Conservation (phyloP, 1,284 basidiomycete genomes). For the Cryptococcus sp. region DNA sequence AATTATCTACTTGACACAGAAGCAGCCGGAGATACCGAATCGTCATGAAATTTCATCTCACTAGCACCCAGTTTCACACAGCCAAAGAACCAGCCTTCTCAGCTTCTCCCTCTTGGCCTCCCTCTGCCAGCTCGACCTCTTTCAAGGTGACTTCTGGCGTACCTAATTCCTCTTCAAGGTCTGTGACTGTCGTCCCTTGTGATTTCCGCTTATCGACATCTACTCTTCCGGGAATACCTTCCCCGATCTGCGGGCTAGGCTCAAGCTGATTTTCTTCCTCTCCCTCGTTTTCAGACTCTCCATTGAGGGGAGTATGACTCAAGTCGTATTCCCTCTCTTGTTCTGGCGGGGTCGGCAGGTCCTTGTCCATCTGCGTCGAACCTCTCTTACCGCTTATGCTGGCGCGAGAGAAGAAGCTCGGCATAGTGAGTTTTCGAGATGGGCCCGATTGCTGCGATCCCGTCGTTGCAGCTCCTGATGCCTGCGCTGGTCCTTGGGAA, state of each 20-base stretch:
- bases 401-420: constrained; percentile 31
- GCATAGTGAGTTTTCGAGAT: constrained; percentile 22
- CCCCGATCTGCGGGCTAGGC: constrained; percentile 17
- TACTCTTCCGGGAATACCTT: constrained; percentile 1
- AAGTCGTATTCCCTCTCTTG: constrained; percentile 1
- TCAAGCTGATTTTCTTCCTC: constrained; percentile 9
- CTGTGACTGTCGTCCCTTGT: constrained; percentile 17
- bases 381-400: not conserved
- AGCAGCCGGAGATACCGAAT: no score
- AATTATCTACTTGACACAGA: no score
- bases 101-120: not conserved
- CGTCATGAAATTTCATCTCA: no score
- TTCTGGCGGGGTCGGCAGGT: constrained; percentile 15
- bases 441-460: constrained; percentile 5
- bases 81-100: constrained; percentile 1
- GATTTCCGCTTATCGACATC: constrained; percentile 12
- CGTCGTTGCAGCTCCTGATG: not conserved
- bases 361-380: constrained; percentile 13
- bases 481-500: not conserved
- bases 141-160: constrained; percentile 15
- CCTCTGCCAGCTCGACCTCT: constrained; percentile 5
- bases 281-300: not conserved
- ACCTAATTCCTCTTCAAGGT: constrained; percentile 19
- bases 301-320: constrained; percentile 8
- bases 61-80: not conserved